Conservation (phyloP, 2,329 filamentous ascomycete species). For the Sporothrix brasiliensis region DNA sequence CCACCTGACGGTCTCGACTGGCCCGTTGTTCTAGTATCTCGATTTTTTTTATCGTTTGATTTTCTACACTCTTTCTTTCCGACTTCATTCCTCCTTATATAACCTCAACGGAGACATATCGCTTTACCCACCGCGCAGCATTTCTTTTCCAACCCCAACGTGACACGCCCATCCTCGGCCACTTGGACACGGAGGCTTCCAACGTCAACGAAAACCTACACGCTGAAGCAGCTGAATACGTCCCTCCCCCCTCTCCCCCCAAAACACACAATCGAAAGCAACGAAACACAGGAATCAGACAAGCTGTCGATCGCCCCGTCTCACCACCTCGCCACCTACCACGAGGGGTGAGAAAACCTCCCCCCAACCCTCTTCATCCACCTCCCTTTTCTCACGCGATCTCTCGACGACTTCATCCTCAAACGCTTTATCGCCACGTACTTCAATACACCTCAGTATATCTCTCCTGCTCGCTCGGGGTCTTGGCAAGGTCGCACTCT, state of each 20-base stretch:
- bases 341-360: background rate
- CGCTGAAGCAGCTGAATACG: background rate
- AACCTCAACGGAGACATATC: background rate
- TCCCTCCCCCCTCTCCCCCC: background rate
- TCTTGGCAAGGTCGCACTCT: background rate
- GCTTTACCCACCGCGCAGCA: background rate
- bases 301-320: background rate
- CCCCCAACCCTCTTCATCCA: background rate
- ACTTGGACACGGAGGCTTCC: background rate
- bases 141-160: background rate
- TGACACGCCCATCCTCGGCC: background rate
- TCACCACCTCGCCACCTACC: slow-evolving; percentile 11
- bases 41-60: background rate
- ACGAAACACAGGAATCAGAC: background rate
- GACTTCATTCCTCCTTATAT: background rate
- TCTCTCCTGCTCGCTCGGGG: background rate
- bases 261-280: background rate
- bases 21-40: slow-evolving; percentile 18
- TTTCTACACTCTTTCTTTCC: background rate
- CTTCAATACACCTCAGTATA: background rate
- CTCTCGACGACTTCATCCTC: background rate
- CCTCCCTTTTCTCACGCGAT: background rate
- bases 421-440: background rate
- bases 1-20: slow-evolving; percentile 8
- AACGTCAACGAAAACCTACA: slow-evolving; percentile 3